Percentiles rank a stretch among this genome's conserved stretches.
Conservation (phyloP, 257 asterid species). For the Solanum verrucosum region DNA sequence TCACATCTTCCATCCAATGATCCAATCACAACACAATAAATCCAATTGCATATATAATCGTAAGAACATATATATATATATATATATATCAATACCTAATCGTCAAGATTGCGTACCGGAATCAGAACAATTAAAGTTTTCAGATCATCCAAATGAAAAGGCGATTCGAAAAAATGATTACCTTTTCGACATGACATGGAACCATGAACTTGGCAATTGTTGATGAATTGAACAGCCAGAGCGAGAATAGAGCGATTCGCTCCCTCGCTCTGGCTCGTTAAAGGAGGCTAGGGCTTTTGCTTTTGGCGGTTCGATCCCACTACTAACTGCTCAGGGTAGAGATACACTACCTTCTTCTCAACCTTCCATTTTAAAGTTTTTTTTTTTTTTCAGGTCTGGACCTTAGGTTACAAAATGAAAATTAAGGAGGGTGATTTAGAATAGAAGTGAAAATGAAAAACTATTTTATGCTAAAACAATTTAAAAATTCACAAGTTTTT, state of each 20-base stretch:
- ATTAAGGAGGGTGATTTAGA: not conserved
- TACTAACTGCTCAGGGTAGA: not conserved
- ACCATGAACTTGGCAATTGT: not conserved
- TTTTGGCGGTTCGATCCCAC: not conserved
- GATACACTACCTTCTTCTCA: not conserved
- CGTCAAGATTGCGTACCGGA: not conserved
- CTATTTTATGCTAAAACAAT: not conserved
- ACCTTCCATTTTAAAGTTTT: not conserved
- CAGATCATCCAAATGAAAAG: not conserved
- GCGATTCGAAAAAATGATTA: not conserved
- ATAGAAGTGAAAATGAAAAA: not conserved
- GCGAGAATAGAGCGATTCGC: constrained; percentile 3
- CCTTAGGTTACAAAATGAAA: not conserved
- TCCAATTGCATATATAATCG: not conserved
- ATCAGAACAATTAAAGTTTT: not conserved
- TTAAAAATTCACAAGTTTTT: too few species aligned
- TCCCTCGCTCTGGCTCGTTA: not conserved
- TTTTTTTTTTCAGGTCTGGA: not conserved
- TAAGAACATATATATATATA: not conserved
- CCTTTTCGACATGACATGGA: constrained; percentile 2
- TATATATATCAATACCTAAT: not conserved
- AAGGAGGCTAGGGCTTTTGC: not conserved
- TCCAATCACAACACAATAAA: not conserved
- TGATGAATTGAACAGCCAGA: not conserved
- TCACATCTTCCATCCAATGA: not conserved